phyloP scores from a whole-genome alignment of 2,329 filamentous ascomycete species.

The Alternaria sp. region DNA sequence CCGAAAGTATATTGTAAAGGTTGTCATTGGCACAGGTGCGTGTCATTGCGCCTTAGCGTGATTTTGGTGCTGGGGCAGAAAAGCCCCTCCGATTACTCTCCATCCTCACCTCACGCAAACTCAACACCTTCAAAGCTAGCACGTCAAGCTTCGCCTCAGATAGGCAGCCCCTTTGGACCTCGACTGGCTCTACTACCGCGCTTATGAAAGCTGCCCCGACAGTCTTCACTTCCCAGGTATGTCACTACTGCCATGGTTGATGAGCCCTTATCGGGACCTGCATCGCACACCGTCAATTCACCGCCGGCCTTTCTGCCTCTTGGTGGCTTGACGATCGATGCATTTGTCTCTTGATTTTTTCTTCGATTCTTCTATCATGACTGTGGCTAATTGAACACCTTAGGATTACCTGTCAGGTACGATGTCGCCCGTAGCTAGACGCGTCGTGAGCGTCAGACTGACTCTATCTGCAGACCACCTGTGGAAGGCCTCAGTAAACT shows the following conservation, averaged over 20 bases:
- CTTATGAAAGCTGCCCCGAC: slow-evolving; percentile 59
- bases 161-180: slow-evolving; percentile 32
- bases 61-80: neutral
- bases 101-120: neutral
- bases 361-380: slow-evolving; percentile 14
- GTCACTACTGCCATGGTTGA: slow-evolving; percentile 29
- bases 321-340: slow-evolving; percentile 11
- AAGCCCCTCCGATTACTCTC: slow-evolving; percentile 1
- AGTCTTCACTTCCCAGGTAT: slow-evolving; percentile 61
- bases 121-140: neutral
- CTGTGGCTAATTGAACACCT: slow-evolving; percentile 44
- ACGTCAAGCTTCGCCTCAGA: neutral
- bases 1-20: neutral
- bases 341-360: slow-evolving; percentile 5
- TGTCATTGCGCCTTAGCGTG: slow-evolving; percentile 4
- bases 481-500: slow-evolving; percentile 71
- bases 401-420: slow-evolving; percentile 71
- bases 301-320: slow-evolving; percentile 14
- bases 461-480: slow-evolving; percentile 61
- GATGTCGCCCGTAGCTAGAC: slow-evolving; percentile 27
- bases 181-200: slow-evolving; percentile 38
- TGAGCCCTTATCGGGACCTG: slow-evolving; percentile 39
- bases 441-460: slow-evolving; percentile 28
- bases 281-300: slow-evolving; percentile 38
- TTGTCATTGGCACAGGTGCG: neutral